Evolutionary conservation across 1,139 yeast species (phyloP), one percentile per base, ranked within the genome.

Genomic region (Debaryomyces coudertii): DNA sequence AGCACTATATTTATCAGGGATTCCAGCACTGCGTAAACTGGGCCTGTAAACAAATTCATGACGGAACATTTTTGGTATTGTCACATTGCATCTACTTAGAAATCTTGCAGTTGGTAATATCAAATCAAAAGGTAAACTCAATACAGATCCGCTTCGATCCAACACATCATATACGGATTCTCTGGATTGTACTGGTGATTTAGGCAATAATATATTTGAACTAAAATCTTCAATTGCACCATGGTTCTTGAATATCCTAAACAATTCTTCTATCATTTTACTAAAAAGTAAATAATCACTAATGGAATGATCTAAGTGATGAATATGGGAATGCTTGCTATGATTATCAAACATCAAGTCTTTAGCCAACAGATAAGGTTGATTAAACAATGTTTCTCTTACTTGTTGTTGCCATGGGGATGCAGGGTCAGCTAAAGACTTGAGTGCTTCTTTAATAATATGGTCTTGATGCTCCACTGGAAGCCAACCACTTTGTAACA

Each of bases 401-500:
- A 93, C 97, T 63, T 90, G 96, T 53, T 84, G 89, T 55, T 92
- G 93, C 96, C 96, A 90, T 0, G 96, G 93, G 0, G 97, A 89
- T 0, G 95, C 85, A 0, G 96, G 95, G 60, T 90, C 93, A 0
- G 95, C 87, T 50, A 93, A 69, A 27, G 93, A 87, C 52, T 84
- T 83, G 50, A 95, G 70, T 0, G 97, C 97, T 58, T 90, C 96
- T 57, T 88, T 86, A 48, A 93, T 87, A 8, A 90, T 80, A 58
- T 87, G 90, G 59, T 93, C 98, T 56, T 92, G 95, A 53, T 89
- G 93, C 46, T 89, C 90, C 1, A 89, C 88, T 0, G 97, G 96
- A 29, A 93, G 70, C 65, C 85, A 73, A 0, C 96, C 96, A 50
- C 96, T 88, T 47, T 83, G 83, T 35, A 93, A 67, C 30, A 95